Evolutionary conservation across 306 rosid genomes (phyloP), one percentile per base, ranked within the genome.

Genomic region (Gynostemma pentaphyllum): DNA sequence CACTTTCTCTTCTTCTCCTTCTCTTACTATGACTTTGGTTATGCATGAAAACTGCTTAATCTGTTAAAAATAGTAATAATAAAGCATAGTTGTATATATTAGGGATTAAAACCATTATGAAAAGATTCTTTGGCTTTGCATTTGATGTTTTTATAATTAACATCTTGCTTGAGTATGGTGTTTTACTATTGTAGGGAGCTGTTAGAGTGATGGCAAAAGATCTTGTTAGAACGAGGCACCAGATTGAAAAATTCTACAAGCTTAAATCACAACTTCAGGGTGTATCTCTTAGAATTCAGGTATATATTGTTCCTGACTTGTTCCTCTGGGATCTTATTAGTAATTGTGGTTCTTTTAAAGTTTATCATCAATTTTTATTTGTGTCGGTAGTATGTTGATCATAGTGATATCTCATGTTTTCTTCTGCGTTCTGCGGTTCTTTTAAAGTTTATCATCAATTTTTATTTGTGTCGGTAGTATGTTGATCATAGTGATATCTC

Each of bases 261-360:
- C 95, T 92, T 54, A 92, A 88, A 77, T 92, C 99, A 16, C 99
- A 92, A 79, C 99, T 92, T 48, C 99, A 92, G 80, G 99, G 96
- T 66, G 99, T 92, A 66, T 75, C 99, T 66, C 99, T 92, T 53
- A 81, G 99, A 78, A 92, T 92, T 68, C 99, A 92, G 94, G 99
- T 88, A 76, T 55, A 65, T 54, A 60, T 24, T 21, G 14, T 55
- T 26, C 62, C 62, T 46, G 36, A 67, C n/a, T 49, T 30, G 27
- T 57, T 49, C 41, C 23, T 64, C 29, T 56, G 41, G 23, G 63
- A 63, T n/a, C 9, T 54, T 45, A 32, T 15, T 51, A 24, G 40
- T 62, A 45, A 45, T 14, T 27, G 27, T 55, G 51, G 28, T 26
- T 64, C n/a, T 29, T 18, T 49, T 54, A 64, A 30, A 10, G 0